Conservation (phyloP, 495 filamentous ascomycete genomes). For the Copromyces sp. region DNA sequence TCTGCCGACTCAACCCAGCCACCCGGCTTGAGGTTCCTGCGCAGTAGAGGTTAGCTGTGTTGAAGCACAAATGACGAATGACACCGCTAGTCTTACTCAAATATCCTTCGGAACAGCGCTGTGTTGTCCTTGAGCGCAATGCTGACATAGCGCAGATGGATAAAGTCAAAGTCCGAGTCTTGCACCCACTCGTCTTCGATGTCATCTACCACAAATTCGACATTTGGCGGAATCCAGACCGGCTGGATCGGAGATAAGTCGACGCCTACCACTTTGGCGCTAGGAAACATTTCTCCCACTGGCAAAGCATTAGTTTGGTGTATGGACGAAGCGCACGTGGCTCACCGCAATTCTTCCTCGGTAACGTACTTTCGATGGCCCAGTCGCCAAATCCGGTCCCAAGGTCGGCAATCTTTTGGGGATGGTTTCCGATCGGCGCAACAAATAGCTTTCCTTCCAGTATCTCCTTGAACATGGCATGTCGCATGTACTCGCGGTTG, state of each 20-base stretch:
- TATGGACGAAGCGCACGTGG: neutral
- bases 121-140: constrained; percentile 39
- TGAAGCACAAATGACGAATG: neutral
- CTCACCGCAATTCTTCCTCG: constrained; percentile 5
- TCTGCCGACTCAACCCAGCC: constrained; percentile 55
- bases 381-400: constrained; percentile 55
- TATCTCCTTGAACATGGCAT: constrained; percentile 47
- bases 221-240: constrained; percentile 43
- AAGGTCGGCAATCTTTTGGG: constrained; percentile 54
- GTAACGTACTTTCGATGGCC: constrained; percentile 51
- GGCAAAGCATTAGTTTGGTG: constrained; percentile 4
- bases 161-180: constrained; percentile 41
- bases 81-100: constrained; percentile 18
- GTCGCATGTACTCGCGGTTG: constrained; percentile 39
- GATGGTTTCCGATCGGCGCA: constrained; percentile 45
- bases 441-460: constrained; percentile 48
- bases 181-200: constrained; percentile 46
- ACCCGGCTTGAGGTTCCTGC: constrained; percentile 49
- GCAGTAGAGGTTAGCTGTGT: neutral
- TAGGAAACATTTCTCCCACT: constrained; percentile 46
- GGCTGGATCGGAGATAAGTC: constrained; percentile 57
- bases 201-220: constrained; percentile 52
- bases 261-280: constrained; percentile 47
- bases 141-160: constrained; percentile 35
- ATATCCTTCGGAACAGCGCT: constrained; percentile 20